Evolutionary conservation across 1,284 basidiomycete species (phyloP).

Genomic region (Porodaedalea pini): DNA sequence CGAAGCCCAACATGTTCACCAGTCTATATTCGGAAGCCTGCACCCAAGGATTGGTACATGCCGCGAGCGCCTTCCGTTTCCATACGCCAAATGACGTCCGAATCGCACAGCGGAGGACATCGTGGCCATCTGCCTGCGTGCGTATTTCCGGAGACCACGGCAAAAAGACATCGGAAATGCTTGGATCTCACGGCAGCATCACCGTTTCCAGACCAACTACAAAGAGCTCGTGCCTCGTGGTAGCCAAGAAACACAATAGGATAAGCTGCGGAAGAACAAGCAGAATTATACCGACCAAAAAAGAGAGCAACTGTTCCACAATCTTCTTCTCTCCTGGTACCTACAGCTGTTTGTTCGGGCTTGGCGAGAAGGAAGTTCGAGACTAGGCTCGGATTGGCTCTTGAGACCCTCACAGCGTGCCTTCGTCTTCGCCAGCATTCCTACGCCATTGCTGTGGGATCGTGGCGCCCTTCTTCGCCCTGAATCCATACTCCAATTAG

Average conservation of each 20-base stretch:
- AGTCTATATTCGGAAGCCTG: no score
- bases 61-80: no score
- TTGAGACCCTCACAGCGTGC: neutral
- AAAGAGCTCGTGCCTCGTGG: neutral
- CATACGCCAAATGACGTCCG: no score
- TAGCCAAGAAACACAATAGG: neutral
- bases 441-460: neutral
- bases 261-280: neutral
- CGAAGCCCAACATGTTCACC: no score
- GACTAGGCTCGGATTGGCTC: neutral
- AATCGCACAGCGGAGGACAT: no score
- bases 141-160: neutral
- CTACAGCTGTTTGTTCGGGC: neutral
- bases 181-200: neutral
- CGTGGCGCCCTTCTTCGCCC: neutral
- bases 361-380: neutral
- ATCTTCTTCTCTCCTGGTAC: neutral
- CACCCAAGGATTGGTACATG: no score
- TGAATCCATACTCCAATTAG: no score
- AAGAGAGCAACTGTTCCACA: neutral
- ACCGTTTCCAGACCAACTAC: neutral
- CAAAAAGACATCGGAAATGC: neutral
- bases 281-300: neutral
- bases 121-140: no score
- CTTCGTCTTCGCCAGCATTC: neutral